These are phyloP conservation scores for Fusarium continuum DNA, from an alignment of 2,329 filamentous ascomycete genomes.

Conservation along the genomic window DNA sequence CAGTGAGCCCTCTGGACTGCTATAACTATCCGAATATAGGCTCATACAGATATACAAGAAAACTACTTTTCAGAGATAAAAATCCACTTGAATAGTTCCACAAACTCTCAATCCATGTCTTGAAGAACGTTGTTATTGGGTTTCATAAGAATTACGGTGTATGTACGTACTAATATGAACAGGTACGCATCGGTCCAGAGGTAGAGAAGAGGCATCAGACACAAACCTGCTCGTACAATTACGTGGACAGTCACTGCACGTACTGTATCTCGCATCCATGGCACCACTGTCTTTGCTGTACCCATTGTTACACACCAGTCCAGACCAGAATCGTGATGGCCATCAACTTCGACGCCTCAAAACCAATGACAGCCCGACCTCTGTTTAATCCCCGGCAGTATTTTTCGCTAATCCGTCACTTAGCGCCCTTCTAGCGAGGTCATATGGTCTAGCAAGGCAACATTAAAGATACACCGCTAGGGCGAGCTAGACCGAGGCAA, in stretches of 20 bases:
- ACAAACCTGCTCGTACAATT: constrained; percentile 4
- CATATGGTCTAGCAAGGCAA: constrained; percentile 33
- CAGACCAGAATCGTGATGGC: constrained; percentile 24
- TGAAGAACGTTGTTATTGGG: not conserved
- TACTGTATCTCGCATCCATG: constrained; percentile 23
- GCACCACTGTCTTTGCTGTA: constrained; percentile 18
- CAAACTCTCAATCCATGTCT: not conserved
- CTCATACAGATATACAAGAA: too few relatives aligned
- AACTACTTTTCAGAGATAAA: constrained; percentile 3
- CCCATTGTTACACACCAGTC: constrained; percentile 25
- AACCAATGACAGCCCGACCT: constrained; percentile 27
- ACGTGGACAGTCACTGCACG: constrained; percentile 20
- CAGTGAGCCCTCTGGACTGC: too few relatives aligned
- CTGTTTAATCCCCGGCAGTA: constrained; percentile 34
- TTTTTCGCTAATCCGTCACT: constrained; percentile 23
- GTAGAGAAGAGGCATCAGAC: not conserved
- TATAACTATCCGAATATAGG: too few relatives aligned
- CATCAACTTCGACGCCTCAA: constrained; percentile 8
- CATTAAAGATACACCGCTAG: constrained; percentile 8
- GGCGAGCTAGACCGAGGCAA: constrained; percentile 6
- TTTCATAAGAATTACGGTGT: not conserved
- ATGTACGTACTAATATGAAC: not conserved
- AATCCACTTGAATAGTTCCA: not conserved
- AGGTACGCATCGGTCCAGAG: not conserved
- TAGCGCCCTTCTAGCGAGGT: constrained; percentile 32